Evolutionary conservation across 805 yeast species (phyloP).

Genomic region (Torulaspora microellipsoides): DNA sequence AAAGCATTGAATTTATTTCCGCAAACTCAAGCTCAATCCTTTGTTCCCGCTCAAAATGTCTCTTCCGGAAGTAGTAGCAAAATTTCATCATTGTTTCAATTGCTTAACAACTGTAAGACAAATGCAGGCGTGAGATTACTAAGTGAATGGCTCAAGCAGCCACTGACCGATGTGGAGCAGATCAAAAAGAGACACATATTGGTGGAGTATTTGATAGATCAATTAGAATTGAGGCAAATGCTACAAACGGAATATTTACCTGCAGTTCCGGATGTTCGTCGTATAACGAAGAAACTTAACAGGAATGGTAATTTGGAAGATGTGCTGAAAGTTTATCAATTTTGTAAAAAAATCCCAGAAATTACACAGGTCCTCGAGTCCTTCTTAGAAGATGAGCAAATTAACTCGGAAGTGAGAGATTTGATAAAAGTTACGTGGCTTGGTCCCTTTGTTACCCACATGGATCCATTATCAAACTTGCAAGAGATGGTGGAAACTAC

Average conservation of each 20-base stretch:
- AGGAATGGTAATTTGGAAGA: conserved; percentile 71
- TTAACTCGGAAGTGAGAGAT: conserved; percentile 19
- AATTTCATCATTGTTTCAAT: conserved; percentile 67
- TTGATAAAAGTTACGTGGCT: conserved; percentile 54
- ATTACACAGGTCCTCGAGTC: conserved; percentile 49
- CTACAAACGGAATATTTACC: conserved; percentile 63
- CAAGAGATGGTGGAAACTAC: conserved; percentile 90
- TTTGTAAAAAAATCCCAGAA: conserved; percentile 67
- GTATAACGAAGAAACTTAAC: conserved; percentile 64
- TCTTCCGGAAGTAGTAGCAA: conserved; percentile 27
- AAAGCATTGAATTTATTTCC: conserved; percentile 87
- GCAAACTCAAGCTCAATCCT: conserved; percentile 20
- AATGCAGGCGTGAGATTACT: conserved; percentile 83
- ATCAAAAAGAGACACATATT: conserved; percentile 67
- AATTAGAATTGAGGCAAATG: conserved; percentile 58
- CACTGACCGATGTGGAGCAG: conserved; percentile 59
- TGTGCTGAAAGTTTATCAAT: conserved; percentile 82
- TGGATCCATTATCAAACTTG: conserved; percentile 54
- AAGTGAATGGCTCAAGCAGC: conserved; percentile 95
- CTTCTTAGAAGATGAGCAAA: conserved; percentile 36
- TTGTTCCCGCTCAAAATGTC: conserved; percentile 13
- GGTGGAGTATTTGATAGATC: conserved; percentile 70
- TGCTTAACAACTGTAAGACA: conserved; percentile 83
- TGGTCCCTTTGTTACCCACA: conserved; percentile 47
- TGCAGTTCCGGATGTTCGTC: conserved; percentile 77